Evolutionary conservation across 306 rosid species (phyloP).

Genomic region (cucumber (Cucumis sativus)): DNA sequence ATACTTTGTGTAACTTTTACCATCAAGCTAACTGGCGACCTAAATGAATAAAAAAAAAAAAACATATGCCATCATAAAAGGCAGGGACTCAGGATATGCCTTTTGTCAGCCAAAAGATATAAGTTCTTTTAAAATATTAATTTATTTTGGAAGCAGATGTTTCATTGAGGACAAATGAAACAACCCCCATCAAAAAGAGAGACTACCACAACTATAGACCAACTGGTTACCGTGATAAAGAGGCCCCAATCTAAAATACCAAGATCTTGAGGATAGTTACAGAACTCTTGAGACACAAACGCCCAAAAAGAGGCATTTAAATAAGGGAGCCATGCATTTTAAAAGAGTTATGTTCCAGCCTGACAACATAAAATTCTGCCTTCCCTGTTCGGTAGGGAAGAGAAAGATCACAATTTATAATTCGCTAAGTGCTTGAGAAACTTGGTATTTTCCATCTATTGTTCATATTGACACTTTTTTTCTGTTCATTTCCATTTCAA

Average conservation of each 20-base stretch:
- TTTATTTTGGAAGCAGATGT: neutral
- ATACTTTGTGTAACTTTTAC: neutral
- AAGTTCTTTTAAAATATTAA: too few species aligned
- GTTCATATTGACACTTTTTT: neutral
- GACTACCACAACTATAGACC: too few species aligned
- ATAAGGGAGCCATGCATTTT: neutral
- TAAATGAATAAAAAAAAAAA: neutral
- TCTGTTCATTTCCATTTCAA: neutral
- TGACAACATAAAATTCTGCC: neutral
- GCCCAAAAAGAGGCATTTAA: neutral
- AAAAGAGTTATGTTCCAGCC: neutral
- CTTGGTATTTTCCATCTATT: neutral
- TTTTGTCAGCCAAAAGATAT: neutral
- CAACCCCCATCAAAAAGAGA: too few species aligned
- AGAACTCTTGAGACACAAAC: neutral
- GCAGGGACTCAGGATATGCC: neutral
- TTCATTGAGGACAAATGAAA: neutral
- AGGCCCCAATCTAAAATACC: too few species aligned
- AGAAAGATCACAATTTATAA: neutral
- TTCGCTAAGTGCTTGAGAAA: neutral
- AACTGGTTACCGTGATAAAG: neutral
- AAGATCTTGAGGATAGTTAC: neutral
- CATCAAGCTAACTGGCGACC: neutral
- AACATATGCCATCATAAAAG: neutral
- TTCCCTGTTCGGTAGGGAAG: neutral